These are phyloP conservation scores for Catharanthus roseus DNA, from an alignment of 257 asterid genomes.

Conservation along the genomic window DNA sequence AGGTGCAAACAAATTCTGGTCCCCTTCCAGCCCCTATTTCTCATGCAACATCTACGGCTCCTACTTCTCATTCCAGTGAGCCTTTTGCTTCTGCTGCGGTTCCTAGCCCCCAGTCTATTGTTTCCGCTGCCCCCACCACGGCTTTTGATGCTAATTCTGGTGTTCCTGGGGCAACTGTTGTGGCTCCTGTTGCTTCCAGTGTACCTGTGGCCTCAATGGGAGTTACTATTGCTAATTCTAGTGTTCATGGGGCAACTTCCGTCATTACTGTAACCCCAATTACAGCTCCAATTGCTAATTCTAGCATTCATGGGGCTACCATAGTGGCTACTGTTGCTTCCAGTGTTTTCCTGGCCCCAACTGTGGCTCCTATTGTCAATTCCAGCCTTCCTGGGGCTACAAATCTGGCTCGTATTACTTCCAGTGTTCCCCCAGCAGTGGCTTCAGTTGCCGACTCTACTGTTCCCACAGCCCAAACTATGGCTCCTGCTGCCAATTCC, in stretches of 20 bases:
- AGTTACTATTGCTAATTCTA: background rate
- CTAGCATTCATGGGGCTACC: slow-evolving; percentile 9
- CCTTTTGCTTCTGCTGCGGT: slow-evolving; percentile 6
- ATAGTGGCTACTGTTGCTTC: slow-evolving; percentile 5
- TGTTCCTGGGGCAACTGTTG: background rate
- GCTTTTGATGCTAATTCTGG: background rate
- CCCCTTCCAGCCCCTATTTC: slow-evolving; percentile 8
- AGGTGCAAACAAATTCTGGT: slow-evolving; percentile 23
- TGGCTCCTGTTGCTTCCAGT: background rate
- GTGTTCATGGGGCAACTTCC: background rate
- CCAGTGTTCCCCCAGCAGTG: background rate
- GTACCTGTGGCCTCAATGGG: background rate
- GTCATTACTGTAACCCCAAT: background rate
- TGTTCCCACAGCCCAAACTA: background rate
- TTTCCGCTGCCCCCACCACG: background rate
- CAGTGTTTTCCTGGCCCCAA: background rate
- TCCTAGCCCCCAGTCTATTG: slow-evolving; percentile 1
- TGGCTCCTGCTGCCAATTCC: background rate
- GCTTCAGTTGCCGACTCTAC: slow-evolving; percentile 13
- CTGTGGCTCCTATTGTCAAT: slow-evolving; percentile 10
- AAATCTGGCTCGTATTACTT: background rate
- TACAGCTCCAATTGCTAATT: slow-evolving; percentile 1
- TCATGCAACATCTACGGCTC: background rate
- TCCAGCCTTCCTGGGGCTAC: slow-evolving; percentile 4
- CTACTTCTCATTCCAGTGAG: slow-evolving; percentile 1